Base-by-base conservation (phyloP, 306 rosid genomes). In the Malus fusca region DNA sequence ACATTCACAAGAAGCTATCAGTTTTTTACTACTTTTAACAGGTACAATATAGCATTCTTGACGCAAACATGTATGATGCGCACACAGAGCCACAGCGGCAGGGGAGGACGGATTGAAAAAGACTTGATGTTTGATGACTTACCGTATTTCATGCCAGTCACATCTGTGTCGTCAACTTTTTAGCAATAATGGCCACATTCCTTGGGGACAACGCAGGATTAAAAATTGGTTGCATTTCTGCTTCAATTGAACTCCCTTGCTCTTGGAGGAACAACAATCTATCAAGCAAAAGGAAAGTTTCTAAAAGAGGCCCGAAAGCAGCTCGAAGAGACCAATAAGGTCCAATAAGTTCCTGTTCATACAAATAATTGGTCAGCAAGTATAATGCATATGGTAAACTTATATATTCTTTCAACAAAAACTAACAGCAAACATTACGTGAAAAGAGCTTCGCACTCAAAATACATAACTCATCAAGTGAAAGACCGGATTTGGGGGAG, bases 281-380 rank as follows among this genome's bases (percentile, higher is more conserved):
- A 85, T 95, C 98, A 31, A 94, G 98, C 83, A 94, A 86, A 85
- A 91, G 78, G 68, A 87, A 86, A 40, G 96, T 94, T 84, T 94
- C 98, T 81, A 94, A 76, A 73, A 94, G 87, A 52, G 98, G 96
- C 63, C 97, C 96, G 40, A 95, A 75, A 69, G 97, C 89, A 82
- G 98, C 96, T 86, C 98, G 90, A 78, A 95, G 97, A 79, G 97
- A 86, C 98, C 98, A 95, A 82, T 86, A 95, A 52, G 92, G 97
- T 78, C 97, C 93, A 80, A 92, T 66, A 30, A 92, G 83, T 76
- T 88, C 93, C 98, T 95, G 93, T 19, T 81, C 66, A 76, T 17
- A 61, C 14, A 25, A 25, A 61, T 10, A 64, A 76, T 60, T 60
- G 17, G 12, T 60, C n/a, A 66, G 28, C 61, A 65, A 26, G 64